A percentile compares a stretch with the other conserved stretches of the same genome.
These are phyloP conservation scores for Cymodocea nodosa DNA, from an alignment of 116 monocot species.

Conservation along the genomic window DNA sequence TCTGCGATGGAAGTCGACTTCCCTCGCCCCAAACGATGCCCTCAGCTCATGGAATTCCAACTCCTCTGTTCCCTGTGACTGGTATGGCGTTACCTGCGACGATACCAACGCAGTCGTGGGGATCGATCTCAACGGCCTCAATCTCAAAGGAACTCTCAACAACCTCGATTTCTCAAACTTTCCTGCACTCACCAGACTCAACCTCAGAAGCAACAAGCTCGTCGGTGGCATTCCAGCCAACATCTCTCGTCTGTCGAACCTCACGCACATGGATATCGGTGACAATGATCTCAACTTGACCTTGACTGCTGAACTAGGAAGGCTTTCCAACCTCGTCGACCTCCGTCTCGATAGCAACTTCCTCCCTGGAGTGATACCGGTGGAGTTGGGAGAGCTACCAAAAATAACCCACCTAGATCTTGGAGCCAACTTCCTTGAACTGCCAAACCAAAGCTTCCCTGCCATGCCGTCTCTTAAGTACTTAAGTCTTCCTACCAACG, in stretches of 20 bases:
- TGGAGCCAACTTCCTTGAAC: neutral
- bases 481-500: neutral
- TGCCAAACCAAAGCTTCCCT: neutral
- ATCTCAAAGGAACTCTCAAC: too few relatives aligned
- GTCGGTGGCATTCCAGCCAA: conserved; percentile 2
- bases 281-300: conserved; percentile 1
- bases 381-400: neutral
- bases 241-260: neutral
- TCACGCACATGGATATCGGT: neutral
- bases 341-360: conserved; percentile 6
- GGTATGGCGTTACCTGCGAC: conserved; percentile 15
- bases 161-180: conserved; percentile 18
- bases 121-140: conserved; percentile 4
- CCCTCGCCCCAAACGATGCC: neutral
- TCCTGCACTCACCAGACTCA: conserved; percentile 9
- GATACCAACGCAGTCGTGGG: neutral
- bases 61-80: conserved; percentile 13
- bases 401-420: conserved; percentile 9
- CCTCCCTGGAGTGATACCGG: neutral
- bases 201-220: conserved; percentile 14
- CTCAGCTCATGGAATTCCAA: too few relatives aligned
- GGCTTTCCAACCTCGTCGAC: neutral
- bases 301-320: neutral
- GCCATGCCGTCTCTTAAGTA: neutral
- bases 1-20: neutral